phyloP scores from a whole-genome alignment of 2,329 filamentous ascomycete genomes.

The Parastagonospora avenae region DNA sequence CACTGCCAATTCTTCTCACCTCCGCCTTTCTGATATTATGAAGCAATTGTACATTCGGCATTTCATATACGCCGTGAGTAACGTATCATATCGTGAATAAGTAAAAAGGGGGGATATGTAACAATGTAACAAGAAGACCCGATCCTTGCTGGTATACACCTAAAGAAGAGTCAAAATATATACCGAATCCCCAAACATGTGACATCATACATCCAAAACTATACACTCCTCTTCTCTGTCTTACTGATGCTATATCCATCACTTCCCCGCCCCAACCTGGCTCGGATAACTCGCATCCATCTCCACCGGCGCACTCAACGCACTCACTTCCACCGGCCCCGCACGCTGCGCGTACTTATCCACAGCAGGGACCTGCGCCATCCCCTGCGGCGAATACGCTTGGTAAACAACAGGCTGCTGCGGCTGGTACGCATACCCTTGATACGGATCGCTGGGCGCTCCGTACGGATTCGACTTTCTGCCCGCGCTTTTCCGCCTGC shows the following conservation, averaged over 20 bases:
- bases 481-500: neutral
- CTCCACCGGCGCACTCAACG: neutral
- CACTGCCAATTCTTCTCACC: neutral
- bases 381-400: neutral
- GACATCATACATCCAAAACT: too few species aligned
- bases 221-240: too few species aligned
- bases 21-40: neutral
- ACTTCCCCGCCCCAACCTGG: too few species aligned
- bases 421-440: slow-evolving; percentile 3
- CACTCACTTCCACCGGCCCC: neutral
- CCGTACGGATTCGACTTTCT: neutral
- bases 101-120: slow-evolving; percentile 3
- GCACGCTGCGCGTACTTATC: slow-evolving; percentile 4
- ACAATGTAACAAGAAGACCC: too few species aligned
- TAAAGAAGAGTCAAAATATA: too few species aligned
- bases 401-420: neutral
- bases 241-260: too few species aligned
- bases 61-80: too few species aligned
- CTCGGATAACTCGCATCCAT: slow-evolving; percentile 2
- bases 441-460: slow-evolving; percentile 1
- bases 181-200: too few species aligned
- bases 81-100: too few species aligned
- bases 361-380: neutral
- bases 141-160: too few species aligned
- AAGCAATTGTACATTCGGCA: too few species aligned